These are phyloP conservation scores for Lepidium africanum DNA, from an alignment of 345 rosid genomes.

Conservation along the genomic window DNA sequence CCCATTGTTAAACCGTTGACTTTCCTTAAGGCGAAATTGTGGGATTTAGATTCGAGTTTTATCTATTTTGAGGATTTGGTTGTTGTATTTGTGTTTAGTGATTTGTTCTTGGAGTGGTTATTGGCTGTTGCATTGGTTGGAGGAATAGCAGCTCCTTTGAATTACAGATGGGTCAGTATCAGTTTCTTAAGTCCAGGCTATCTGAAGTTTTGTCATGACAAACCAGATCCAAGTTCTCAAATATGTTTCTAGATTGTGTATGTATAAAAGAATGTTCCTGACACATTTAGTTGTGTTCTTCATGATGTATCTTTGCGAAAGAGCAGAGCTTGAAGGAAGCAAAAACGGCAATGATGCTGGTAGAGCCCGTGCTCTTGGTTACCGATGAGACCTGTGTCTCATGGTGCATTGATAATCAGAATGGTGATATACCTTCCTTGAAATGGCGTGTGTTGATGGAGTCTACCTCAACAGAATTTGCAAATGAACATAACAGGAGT, in stretches of 20 bases:
- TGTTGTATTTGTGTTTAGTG: slow-evolving; percentile 32
- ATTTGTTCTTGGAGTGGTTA: slow-evolving; percentile 68
- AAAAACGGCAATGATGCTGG: slow-evolving; percentile 41
- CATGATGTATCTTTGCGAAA: background rate
- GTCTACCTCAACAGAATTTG: slow-evolving; percentile 23
- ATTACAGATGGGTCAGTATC: slow-evolving; percentile 81
- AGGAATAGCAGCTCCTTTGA: slow-evolving; percentile 72
- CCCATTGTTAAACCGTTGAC: too few species aligned
- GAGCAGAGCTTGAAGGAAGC: slow-evolving; percentile 71
- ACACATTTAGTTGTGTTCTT: background rate
- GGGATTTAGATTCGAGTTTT: background rate
- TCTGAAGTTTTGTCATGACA: background rate
- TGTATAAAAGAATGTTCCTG: background rate
- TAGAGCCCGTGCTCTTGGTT: slow-evolving; percentile 57
- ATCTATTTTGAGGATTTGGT: background rate
- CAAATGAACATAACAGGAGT: slow-evolving; percentile 28
- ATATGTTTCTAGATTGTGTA: background rate
- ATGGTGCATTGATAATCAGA: slow-evolving; percentile 36
- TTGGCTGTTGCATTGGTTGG: slow-evolving; percentile 73
- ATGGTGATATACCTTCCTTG: slow-evolving; percentile 39
- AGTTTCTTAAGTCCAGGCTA: background rate
- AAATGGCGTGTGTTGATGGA: slow-evolving; percentile 58
- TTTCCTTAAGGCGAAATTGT: too few species aligned
- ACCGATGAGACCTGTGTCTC: slow-evolving; percentile 50
- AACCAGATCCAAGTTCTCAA: background rate